Conservation (phyloP, 306 rosid species). For the Sicyos edulis region DNA sequence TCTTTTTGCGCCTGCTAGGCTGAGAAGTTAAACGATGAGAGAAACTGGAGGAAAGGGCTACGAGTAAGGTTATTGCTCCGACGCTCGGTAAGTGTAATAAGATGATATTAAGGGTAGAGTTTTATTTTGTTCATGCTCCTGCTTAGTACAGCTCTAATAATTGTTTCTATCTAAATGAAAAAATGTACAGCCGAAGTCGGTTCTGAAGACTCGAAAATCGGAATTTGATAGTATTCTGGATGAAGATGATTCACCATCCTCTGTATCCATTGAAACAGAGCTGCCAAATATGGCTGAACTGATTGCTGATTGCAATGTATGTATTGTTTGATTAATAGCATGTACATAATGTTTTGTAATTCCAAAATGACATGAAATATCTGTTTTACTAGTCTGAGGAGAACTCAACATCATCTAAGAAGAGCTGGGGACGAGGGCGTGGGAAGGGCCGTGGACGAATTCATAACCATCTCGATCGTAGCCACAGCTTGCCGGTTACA, state of each 20-base stretch:
- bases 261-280: constrained; percentile 50
- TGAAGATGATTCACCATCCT: constrained; percentile 43
- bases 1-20: constrained; percentile 38
- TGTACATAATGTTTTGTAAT: neutral
- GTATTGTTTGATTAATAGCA: constrained; percentile 18
- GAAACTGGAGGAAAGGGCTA: constrained; percentile 98
- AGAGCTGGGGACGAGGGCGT: constrained; percentile 71
- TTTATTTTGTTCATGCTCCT: constrained; percentile 2
- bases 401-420: constrained; percentile 44
- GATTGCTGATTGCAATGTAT: constrained; percentile 47
- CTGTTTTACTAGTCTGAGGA: constrained; percentile 52
- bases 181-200: constrained; percentile 67
- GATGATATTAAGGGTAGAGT: constrained; percentile 1
- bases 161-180: neutral
- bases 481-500: constrained; percentile 49
- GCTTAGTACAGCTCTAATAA: neutral
- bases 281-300: constrained; percentile 38
- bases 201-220: constrained; percentile 63
- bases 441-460: constrained; percentile 61
- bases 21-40: constrained; percentile 74
- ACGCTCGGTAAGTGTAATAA: constrained; percentile 54
- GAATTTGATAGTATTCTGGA: constrained; percentile 70
- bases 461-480: constrained; percentile 45
- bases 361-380: neutral
- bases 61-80: constrained; percentile 73